Percentiles rank a stretch among this genome's conserved stretches.
phyloP scores from a whole-genome alignment of 108 stramenopile species.

The Bacterosira constricta region DNA sequence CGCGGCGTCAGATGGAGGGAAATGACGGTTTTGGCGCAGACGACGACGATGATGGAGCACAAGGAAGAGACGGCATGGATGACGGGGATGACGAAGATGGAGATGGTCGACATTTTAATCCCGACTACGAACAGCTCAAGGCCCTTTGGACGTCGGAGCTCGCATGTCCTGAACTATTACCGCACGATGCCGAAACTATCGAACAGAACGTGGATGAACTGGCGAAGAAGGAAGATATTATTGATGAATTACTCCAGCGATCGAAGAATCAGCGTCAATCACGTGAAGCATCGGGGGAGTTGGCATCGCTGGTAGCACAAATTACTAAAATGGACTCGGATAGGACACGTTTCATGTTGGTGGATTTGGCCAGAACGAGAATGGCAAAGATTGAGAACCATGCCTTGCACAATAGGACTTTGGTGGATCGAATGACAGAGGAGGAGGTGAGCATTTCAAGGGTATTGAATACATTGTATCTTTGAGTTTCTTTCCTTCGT shows the following conservation, averaged over 20 bases:
- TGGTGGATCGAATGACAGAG: slow-evolving; percentile 73
- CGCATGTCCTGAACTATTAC: slow-evolving; percentile 67
- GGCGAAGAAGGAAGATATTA: slow-evolving; percentile 60
- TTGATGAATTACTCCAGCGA: slow-evolving; percentile 53
- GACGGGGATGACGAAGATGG: slow-evolving; percentile 4
- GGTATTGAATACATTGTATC: too few species aligned
- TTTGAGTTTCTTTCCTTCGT: not conserved
- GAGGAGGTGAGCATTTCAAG: slow-evolving; percentile 64
- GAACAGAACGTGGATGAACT: slow-evolving; percentile 48
- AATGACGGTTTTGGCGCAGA: slow-evolving; percentile 4
- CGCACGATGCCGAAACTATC: slow-evolving; percentile 58
- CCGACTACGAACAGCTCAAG: slow-evolving; percentile 65
- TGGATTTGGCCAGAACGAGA: slow-evolving; percentile 65
- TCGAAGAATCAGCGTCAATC: slow-evolving; percentile 9
- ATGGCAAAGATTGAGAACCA: slow-evolving; percentile 78
- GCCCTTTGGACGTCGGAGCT: slow-evolving; percentile 66
- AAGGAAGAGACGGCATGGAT: slow-evolving; percentile 1
- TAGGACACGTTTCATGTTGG: slow-evolving; percentile 68
- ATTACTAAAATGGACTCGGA: slow-evolving; percentile 73
- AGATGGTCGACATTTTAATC: slow-evolving; percentile 40
- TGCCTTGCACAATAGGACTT: slow-evolving; percentile 63
- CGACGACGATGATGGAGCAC: slow-evolving; percentile 3
- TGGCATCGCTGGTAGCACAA: slow-evolving; percentile 60
- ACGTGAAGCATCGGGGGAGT: slow-evolving; percentile 43
- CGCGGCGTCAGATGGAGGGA: slow-evolving; percentile 6